phyloP scores from a whole-genome alignment of 495 filamentous ascomycete species.

The Penicillium simplicissimum region DNA sequence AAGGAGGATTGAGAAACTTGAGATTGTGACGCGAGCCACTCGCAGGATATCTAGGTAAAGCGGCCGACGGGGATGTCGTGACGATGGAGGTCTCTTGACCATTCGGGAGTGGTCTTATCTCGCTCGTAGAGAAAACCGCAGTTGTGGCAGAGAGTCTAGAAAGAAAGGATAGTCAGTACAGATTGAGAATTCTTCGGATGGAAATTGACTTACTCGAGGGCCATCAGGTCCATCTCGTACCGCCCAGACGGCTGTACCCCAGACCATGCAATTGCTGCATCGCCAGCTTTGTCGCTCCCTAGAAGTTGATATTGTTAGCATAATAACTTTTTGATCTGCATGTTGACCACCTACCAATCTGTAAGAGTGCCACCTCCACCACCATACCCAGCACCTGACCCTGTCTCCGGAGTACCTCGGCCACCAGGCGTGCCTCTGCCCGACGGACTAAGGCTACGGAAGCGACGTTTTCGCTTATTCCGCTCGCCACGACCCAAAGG shows the following conservation, averaged over 20 bases:
- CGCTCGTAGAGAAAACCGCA: constrained; percentile 89
- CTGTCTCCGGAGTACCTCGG: constrained; percentile 73
- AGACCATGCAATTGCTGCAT: constrained; percentile 85
- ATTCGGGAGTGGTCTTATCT: constrained; percentile 79
- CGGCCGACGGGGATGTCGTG: constrained; percentile 51
- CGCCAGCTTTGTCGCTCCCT: constrained; percentile 84
- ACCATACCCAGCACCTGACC: constrained; percentile 60
- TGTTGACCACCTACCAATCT: constrained; percentile 55
- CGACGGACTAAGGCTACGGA: constrained; percentile 81
- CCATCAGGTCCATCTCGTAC: constrained; percentile 89
- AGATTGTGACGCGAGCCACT: not conserved
- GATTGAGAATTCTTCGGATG: not conserved
- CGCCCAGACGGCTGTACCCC: constrained; percentile 90
- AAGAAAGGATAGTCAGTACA: not conserved
- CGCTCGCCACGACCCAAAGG: constrained; percentile 84
- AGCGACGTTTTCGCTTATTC: constrained; percentile 90
- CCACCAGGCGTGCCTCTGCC: constrained; percentile 68
- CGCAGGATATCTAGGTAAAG: constrained; percentile 18
- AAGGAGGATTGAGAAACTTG: not conserved
- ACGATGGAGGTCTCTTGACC: constrained; percentile 76
- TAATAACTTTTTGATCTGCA: not conserved
- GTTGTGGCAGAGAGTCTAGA: constrained; percentile 87
- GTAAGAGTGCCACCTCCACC: constrained; percentile 70
- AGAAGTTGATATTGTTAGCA: constrained; percentile 11
- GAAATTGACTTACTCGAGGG: constrained; percentile 60